A percentile compares a stretch with the other conserved stretches of the same genome.
phyloP scores from a whole-genome alignment of 1,284 basidiomycete species.

The Tylopilus microsporus region DNA sequence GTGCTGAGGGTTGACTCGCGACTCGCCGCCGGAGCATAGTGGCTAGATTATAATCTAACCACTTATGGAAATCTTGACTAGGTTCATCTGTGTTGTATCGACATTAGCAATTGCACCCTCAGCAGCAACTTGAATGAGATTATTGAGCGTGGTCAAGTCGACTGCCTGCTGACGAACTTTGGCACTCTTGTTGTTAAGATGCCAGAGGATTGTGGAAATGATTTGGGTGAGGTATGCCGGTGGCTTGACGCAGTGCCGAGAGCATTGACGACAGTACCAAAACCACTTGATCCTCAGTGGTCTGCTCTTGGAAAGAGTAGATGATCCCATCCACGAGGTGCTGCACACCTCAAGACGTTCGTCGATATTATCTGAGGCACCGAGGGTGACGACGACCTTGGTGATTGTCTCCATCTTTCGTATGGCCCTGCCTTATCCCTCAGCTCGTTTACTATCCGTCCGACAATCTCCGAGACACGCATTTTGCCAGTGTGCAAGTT shows the following conservation, averaged over 20 bases:
- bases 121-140: conserved; percentile 83
- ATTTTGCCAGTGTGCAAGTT: conserved; percentile 86
- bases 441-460: conserved; percentile 62
- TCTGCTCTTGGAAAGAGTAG: conserved; percentile 99
- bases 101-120: conserved; percentile 99
- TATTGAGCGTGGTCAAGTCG: conserved; percentile 93
- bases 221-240: too few species aligned
- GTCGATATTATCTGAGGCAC: conserved; percentile 89
- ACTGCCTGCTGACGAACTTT: conserved; percentile 52
- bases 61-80: conserved; percentile 60
- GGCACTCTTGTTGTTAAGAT: conserved; percentile 98
- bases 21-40: too few species aligned
- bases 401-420: conserved; percentile 99
- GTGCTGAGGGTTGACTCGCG: too few species aligned
- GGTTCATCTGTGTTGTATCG: conserved; percentile 99
- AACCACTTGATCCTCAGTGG: conserved; percentile 98
- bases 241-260: conserved; percentile 92
- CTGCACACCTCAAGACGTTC: conserved; percentile 85
- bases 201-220: conserved; percentile 74
- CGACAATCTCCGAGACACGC: conserved; percentile 78
- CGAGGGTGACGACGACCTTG: conserved; percentile 87
- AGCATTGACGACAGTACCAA: conserved; percentile 94
- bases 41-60: too few species aligned
- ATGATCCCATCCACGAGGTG: conserved; percentile 94
- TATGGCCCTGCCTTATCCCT: conserved; percentile 98